A percentile compares a stretch with the other conserved stretches of the same genome.
These are phyloP conservation scores for Apiotrichum gamsii DNA, from an alignment of 1,284 basidiomycete species.

Conservation along the genomic window DNA sequence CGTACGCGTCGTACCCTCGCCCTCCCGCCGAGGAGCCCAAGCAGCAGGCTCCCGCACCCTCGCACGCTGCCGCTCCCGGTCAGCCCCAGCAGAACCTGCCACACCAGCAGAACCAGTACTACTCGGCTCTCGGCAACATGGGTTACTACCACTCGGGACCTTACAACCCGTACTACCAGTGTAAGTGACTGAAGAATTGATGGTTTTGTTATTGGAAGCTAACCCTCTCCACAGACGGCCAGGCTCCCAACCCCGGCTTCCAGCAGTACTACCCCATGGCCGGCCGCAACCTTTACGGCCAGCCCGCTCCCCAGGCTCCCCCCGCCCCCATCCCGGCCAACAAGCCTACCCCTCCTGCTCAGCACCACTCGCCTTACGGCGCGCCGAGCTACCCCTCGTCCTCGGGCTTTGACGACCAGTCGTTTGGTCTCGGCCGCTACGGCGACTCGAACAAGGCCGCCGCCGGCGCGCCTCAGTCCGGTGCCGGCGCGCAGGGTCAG, in stretches of 20 bases:
- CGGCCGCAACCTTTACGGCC: conserved; percentile 41
- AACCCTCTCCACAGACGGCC: conserved; percentile 36
- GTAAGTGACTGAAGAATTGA: conserved; percentile 23
- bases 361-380: conserved; percentile 44
- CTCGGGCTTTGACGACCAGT: conserved; percentile 36
- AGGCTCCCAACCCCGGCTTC: conserved; percentile 44
- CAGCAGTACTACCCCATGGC: conserved; percentile 48
- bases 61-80: conserved; percentile 36
- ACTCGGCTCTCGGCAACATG: conserved; percentile 43
- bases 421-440: conserved; percentile 32
- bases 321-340: conserved; percentile 36
- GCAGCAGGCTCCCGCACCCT: conserved; percentile 27
- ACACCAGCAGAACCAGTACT: conserved; percentile 44
- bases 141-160: conserved; percentile 46
- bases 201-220: conserved; percentile 8
- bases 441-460: conserved; percentile 23
- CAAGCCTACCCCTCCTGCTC: conserved; percentile 31
- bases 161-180: conserved; percentile 50
- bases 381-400: conserved; percentile 36
- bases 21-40: conserved; percentile 42
- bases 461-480: conserved; percentile 11
- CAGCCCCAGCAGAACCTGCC: conserved; percentile 34
- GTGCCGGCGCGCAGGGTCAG: conserved; percentile 13
- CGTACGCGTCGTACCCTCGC: conserved; percentile 46
- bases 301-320: conserved; percentile 38